Conservation (phyloP, 1,284 basidiomycete genomes). For the Wallemia hederae region DNA sequence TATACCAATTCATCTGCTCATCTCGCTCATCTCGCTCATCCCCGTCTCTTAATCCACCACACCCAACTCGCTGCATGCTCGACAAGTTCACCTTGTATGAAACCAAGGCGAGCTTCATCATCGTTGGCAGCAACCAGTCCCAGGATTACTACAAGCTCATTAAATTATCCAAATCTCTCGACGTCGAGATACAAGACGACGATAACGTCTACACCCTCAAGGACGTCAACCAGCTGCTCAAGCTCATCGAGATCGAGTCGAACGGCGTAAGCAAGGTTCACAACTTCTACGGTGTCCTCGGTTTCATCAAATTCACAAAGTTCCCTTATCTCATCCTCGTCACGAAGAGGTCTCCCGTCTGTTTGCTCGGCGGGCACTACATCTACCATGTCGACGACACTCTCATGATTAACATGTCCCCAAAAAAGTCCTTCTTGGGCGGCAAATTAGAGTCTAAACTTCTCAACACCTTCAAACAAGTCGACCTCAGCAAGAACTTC, state of each 20-base stretch:
- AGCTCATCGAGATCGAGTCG: constrained; percentile 34
- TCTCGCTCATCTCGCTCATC: not conserved
- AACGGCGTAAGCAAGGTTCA: constrained; percentile 72
- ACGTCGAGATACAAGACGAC: not conserved
- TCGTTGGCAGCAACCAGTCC: constrained; percentile 57
- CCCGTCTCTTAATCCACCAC: too few relatives aligned
- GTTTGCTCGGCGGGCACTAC: constrained; percentile 83
- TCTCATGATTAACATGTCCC: constrained; percentile 26
- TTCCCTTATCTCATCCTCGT: constrained; percentile 26
- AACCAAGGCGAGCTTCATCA: constrained; percentile 56
- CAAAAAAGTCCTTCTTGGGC: constrained; percentile 2
- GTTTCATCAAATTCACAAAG: not conserved
- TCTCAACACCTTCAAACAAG: constrained; percentile 81
- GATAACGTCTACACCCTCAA: not conserved
- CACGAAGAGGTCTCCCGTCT: constrained; percentile 68
- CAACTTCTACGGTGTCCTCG: not conserved
- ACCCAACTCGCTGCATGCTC: too few relatives aligned
- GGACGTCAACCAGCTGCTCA: not conserved
- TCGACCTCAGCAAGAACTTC: constrained; percentile 94
- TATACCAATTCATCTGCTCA: not conserved
- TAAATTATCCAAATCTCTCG: constrained; percentile 27
- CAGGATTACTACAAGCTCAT: constrained; percentile 62
- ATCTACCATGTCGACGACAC: constrained; percentile 89
- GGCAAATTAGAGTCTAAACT: constrained; percentile 18
- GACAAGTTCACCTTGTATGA: constrained; percentile 82